These are phyloP conservation scores for Penicillium cosmopolitanum DNA, from an alignment of 495 filamentous ascomycete genomes.

Conservation along the genomic window DNA sequence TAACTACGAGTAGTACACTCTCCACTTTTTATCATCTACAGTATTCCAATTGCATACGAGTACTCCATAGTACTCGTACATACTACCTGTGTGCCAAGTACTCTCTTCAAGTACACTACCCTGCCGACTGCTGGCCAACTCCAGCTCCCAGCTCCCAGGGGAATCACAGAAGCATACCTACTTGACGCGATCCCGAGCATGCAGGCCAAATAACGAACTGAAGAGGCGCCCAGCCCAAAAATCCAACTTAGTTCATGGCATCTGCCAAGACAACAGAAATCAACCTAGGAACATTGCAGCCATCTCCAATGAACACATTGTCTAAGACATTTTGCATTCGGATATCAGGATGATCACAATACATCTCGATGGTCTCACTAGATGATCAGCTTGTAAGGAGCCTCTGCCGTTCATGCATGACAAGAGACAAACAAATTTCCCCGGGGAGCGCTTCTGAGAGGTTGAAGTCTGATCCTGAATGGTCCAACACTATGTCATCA, in stretches of 20 bases:
- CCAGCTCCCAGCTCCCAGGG: too few species aligned
- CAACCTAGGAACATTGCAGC: neutral
- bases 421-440: constrained; percentile 6
- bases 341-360: constrained; percentile 20
- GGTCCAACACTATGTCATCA: neutral
- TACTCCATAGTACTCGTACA: too few species aligned
- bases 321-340: constrained; percentile 27
- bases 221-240: neutral
- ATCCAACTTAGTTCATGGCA: neutral
- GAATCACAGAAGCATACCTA: too few species aligned
- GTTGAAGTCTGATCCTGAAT: neutral
- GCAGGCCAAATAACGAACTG: too few species aligned
- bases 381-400: neutral
- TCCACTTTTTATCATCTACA: too few species aligned
- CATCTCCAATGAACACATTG: constrained; percentile 14
- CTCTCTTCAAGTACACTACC: too few species aligned
- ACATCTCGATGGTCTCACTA: constrained; percentile 24
- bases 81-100: too few species aligned
- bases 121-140: too few species aligned
- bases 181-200: too few species aligned
- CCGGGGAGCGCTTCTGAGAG: neutral
- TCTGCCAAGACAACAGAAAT: too few species aligned
- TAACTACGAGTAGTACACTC: too few species aligned
- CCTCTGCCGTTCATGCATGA: neutral
- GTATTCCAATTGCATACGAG: too few species aligned